Base-by-base conservation (phyloP, 805 yeast genomes). In the Candida nanaspora region DNA sequence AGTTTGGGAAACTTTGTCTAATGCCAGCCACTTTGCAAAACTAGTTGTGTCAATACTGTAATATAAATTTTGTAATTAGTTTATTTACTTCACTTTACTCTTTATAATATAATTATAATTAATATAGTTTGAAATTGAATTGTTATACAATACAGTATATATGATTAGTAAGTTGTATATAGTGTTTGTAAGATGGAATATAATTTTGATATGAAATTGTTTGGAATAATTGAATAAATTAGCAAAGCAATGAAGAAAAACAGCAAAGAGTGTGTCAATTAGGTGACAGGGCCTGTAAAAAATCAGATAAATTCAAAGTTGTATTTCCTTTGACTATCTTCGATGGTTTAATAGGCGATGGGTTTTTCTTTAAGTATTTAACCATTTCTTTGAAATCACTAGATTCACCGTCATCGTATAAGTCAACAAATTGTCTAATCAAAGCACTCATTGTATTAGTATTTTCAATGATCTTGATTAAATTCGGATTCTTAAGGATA, bases 331-430 rank as follows among this genome's bases (percentile, higher is more conserved):
- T 56, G 4, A 51, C 45, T 14, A 55, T 49, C 33, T 59, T 60
- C 1, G 61, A 57, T 15, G 64, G 65, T 41, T 57, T 60, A 33
- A 60, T 49, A 0, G 65, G 61, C 2, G 64, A 58, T 10, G 65
- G 65, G 29, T 58, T 52, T 9, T 35, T 37, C 44, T 52, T 60
- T 41, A 60, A 45, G 38, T 50, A 59, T 22, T 40, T 47, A n/a
- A 46, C 42, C n/a, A 61, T 42, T 7, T 41, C 38, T 35, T 53
- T 55, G 41, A 61, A 61, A n/a, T 56, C 43, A 28, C 29, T 38
- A 0, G 59, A 48, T 27, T 52, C 49, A 1, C 62, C 62, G 41
- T 59, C 63, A 38, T 61, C 62, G 44, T 61, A 60, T 25, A 57
- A 38, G 43, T 59, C 62, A 28, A 59, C 53, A 41, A 53, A 60